Base-by-base conservation (phyloP, 176 grass and related monocot species). In the Musa troglodytarum region DNA sequence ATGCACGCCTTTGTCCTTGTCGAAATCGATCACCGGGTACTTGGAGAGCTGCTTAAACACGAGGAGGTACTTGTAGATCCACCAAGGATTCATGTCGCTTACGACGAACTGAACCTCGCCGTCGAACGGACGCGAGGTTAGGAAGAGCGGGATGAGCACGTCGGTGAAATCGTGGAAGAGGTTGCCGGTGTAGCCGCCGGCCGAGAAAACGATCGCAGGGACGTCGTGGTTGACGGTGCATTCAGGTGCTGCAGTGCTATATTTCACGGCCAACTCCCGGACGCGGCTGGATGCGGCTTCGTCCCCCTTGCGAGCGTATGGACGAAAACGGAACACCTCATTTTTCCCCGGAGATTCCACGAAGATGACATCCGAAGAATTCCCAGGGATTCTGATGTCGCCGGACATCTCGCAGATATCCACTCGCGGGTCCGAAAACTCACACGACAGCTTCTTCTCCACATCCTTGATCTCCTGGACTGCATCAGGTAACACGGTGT, bases 131-230 rank as follows among this genome's bases (percentile, higher is more conserved):
- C 81, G 88, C n/a, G 95, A 88, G 0, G 90, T 91, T 0, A 86
- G 90, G 83, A 98, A 98, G 68, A 98, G 88, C 13, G 95, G 95
- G 59, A 98, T 90, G 23, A 98, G 83, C 22, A 93, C 82, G 76
- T 98, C 95, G 0, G 95, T 98, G 83, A 98, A 98, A 77, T 98
- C 95, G 59, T 98, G 95, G 76, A 98, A 98, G 16, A 98, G 80
- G 70, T 98, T 98, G 74, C 95, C 95, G 0, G 95, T 91, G 80
- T 98, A 98, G n/a, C 90, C 95, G 12, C 86, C 92, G 61, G 93
- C 58, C 2, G 95, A 82, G 72, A 98, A 98, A 49, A 98, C 65
- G 56, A 98, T 67, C 1, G 63, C 90, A 1, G 95, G 90, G 61
- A 87, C 83, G 1, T 85, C 58, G 78, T 98, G 95, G 50, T 88